Evolutionary conservation across 2,329 filamentous ascomycete species (phyloP).

Genomic region (Elsinoe perseae): DNA sequence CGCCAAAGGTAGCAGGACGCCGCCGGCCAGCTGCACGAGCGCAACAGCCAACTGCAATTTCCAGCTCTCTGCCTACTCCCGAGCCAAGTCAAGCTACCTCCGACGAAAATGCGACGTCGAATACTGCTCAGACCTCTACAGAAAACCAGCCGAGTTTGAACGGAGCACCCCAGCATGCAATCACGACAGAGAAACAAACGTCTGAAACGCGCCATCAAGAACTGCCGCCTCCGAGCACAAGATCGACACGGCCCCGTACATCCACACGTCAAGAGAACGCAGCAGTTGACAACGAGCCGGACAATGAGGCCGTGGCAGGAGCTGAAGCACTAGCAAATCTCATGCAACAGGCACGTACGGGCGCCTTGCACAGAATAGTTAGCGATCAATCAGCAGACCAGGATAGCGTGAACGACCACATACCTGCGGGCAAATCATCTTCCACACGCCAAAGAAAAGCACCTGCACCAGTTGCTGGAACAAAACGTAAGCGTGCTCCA

Average conservation of each 20-base stretch:
- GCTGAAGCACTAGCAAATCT: not conserved
- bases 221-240: not conserved
- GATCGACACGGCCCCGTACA: not conserved
- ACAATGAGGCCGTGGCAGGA: not conserved
- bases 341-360: not conserved
- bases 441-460: not conserved
- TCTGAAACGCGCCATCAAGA: not conserved
- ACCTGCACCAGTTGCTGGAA: not conserved
- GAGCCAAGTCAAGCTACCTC: not conserved
- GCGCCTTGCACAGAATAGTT: not conserved
- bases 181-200: no score
- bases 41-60: conserved; percentile 17
- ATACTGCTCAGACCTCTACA: no score
- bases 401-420: no score
- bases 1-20: conserved; percentile 40
- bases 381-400: not conserved
- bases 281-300: not conserved
- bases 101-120: not conserved
- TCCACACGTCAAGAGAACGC: not conserved
- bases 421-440: no score
- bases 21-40: conserved; percentile 32
- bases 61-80: conserved; percentile 14
- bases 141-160: not conserved
- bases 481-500: conserved; percentile 11
- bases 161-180: not conserved